These are phyloP conservation scores for Candida xyloterini DNA, from an alignment of 805 yeast genomes.

Conservation along the genomic window DNA sequence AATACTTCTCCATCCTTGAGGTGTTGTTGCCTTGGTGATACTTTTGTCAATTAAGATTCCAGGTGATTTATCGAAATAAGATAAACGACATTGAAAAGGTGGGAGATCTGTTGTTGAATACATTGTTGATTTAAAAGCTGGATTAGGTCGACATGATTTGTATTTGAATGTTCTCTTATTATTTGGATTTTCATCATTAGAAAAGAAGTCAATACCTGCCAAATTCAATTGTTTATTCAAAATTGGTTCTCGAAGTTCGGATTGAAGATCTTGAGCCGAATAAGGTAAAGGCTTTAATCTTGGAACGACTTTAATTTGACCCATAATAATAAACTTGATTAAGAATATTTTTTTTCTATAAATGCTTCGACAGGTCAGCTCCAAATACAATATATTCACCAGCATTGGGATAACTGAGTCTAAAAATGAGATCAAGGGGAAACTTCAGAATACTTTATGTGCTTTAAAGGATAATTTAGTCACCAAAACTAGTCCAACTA, in stretches of 20 bases:
- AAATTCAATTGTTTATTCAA: constrained; percentile 14
- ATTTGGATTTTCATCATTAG: constrained; percentile 74
- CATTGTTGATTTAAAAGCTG: constrained; percentile 50
- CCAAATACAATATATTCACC: constrained; percentile 39
- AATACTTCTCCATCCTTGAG: constrained; percentile 76
- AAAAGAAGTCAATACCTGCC: constrained; percentile 32
- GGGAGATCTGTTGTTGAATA: constrained; percentile 74
- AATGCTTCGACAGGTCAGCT: constrained; percentile 14
- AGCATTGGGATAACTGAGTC: constrained; percentile 26
- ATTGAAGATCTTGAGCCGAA: constrained; percentile 28
- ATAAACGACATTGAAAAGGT: constrained; percentile 56
- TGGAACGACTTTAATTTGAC: constrained; percentile 19
- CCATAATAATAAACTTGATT: not conserved
- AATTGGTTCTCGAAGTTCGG: constrained; percentile 21
- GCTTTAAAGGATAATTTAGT: constrained; percentile 82
- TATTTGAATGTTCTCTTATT: constrained; percentile 82
- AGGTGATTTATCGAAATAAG: constrained; percentile 67
- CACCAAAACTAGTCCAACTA: constrained; percentile 60
- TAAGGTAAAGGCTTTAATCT: constrained; percentile 36
- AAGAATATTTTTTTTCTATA: not conserved
- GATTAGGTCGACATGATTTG: constrained; percentile 71
- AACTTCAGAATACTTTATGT: constrained; percentile 33
- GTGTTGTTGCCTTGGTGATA: constrained; percentile 48
- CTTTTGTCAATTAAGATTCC: constrained; percentile 46
- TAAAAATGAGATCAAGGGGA: constrained; percentile 10